Base-by-base conservation (phyloP, 768 basidiomycete genomes). In the Lentinula boryana region DNA sequence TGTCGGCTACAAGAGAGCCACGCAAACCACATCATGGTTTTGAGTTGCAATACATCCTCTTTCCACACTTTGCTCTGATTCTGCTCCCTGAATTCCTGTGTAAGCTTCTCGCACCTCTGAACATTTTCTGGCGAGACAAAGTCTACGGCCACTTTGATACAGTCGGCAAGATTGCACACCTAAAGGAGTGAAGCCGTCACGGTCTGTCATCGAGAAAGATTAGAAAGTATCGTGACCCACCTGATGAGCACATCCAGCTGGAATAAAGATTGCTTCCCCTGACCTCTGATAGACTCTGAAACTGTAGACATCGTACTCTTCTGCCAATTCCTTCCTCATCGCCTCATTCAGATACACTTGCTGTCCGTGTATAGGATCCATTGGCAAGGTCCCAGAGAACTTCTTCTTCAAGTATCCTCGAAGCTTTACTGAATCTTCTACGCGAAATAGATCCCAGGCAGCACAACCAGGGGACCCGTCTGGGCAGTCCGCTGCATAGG, bases 41-140 rank as follows among this genome's bases (percentile, higher is more conserved):
- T 81, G 63, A 97, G 78, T 75, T 95, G 93, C 66, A 98, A 77
- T 4, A 96, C 91, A 69, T 98, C 95, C 70, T 93, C 89, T 72
- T 95, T 95, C 95, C 95, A 98, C 46, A 82, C 87, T 78, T 86
- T 86, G 55, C 83, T 83, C 70, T 88, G 86, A 68, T 96, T 96
- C 74, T 95, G 91, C 69, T 87, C 85, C 61, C 95, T 82, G 74
- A 97, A 97, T 75, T 98, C 95, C 65, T 80, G 78, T 62, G 91
- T 95, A 59, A 98, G 80, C 70, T 80, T 79, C 72, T 91, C 91
- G 72, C 95, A 98, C 36, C 93, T 84, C 52, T 75, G 77, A 41
- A 98, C 87, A 70, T 96, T 97, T 76, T 97, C 92, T 46, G 94
- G 89, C 78, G 89, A 92, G 64, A 97, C 93, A 72, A 94, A 98